Base-by-base conservation (phyloP, 2,329 filamentous ascomycete genomes). In the Didymella keratinophila region DNA sequence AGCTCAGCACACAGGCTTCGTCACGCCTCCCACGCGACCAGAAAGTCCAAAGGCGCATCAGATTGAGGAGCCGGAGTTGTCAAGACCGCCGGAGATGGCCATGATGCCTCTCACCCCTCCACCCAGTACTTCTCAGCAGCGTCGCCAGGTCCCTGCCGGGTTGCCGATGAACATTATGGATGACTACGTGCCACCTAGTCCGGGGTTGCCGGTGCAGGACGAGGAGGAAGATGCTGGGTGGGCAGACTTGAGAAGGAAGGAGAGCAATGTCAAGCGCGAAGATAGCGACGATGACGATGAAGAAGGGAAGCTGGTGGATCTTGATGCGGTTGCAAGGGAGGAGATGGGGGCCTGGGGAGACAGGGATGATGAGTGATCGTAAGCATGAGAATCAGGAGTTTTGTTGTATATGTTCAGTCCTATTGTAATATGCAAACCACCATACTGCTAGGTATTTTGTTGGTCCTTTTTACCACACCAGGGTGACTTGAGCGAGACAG, bases 301-400 rank as follows among this genome's bases (percentile, higher is more conserved):
- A 10, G 67, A 63, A 39, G 63, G 61, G 21, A 67, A 61, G 1
- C 51, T 76, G 55, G 60, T 75, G 34, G 73, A 75, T 68, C 44
- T 75, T 16, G 73, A 76, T 63, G 72, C 62, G 34, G 73, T 76
- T 18, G 72, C 72, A 25, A 68, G 68, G 47, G 72, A 76, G 56
- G 74, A 76, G 65, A 71, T 69, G 54, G 73, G 72, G 27, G 74
- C 75, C 52, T 76, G 74, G 74, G 72, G 72, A 2, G 70, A 73
- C 34, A 61, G 66, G 25, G 71, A 72, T 46, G 71, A 71, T 52
- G 52, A 56, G 20, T 50, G 34, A 56, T n/a, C 32, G 14, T 11
- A 39, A 20, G 36, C 16, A 11, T 39, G 8, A 39, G n/a, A 39
- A 16, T n/a, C 3, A 8, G n/a, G 9, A 39, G 8, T 10, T 8